Evolutionary conservation across 177 flowering plant genomes (phyloP).

Genomic region (Vitis hybrid): DNA sequence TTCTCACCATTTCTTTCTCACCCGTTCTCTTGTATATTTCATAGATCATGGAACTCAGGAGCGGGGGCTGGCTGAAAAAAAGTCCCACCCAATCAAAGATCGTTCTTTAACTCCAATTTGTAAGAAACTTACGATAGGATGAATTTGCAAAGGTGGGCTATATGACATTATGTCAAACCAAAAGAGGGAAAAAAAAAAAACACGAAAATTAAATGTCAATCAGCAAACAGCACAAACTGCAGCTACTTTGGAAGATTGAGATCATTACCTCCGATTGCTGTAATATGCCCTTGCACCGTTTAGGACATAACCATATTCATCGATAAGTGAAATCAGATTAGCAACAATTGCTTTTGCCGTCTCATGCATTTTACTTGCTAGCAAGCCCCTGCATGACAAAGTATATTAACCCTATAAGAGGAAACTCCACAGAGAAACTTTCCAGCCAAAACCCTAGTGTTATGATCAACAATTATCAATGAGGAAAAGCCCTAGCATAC

Average conservation of each 20-base stretch:
- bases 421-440: neutral
- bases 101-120: neutral
- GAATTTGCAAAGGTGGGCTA: neutral
- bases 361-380: slow-evolving; percentile 80
- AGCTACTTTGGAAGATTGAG: neutral
- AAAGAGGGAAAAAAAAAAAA: neutral
- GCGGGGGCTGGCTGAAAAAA: slow-evolving; percentile 56
- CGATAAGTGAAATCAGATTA: slow-evolving; percentile 67
- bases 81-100: too few relatives aligned
- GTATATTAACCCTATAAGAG: neutral
- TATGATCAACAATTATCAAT: too few relatives aligned
- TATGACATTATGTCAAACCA: neutral
- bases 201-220: too few relatives aligned
- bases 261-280: slow-evolving; percentile 74
- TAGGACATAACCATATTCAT: slow-evolving; percentile 67
- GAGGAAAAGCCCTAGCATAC: too few relatives aligned
- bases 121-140: neutral
- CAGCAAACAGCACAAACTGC: too few relatives aligned
- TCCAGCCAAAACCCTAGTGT: too few relatives aligned
- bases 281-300: slow-evolving; percentile 90
- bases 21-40: slow-evolving; percentile 38
- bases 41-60: slow-evolving; percentile 48
- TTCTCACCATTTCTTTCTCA: slow-evolving; percentile 34
- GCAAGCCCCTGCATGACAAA: slow-evolving; percentile 69
- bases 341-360: slow-evolving; percentile 78